A percentile compares a stretch with the other conserved stretches of the same genome.
Evolutionary conservation across 75 land plant species (phyloP).

Genomic region (Selaginella tamariscina): DNA sequence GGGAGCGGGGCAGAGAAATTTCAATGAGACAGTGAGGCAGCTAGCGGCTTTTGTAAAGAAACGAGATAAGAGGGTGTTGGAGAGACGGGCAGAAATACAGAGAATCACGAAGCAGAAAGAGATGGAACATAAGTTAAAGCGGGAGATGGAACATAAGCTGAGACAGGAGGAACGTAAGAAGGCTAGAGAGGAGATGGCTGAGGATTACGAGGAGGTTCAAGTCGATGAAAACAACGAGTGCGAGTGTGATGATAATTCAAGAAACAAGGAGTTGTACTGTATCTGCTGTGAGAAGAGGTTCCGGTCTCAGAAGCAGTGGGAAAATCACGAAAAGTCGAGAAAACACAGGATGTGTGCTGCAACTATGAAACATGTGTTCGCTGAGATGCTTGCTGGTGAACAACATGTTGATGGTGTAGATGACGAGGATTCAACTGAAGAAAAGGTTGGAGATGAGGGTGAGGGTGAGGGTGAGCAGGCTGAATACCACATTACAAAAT

Average conservation of each 20-base stretch:
- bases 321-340: conserved; percentile 93
- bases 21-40: conserved; percentile 62
- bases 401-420: no score
- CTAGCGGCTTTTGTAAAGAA: conserved; percentile 83
- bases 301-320: conserved; percentile 90
- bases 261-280: conserved; percentile 45
- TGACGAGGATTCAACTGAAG: no score
- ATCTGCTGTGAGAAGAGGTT: conserved; percentile 72
- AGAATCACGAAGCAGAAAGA: conserved; percentile 39
- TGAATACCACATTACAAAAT: no score
- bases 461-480: no score
- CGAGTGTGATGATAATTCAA: conserved; percentile 10
- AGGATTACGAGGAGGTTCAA: conserved; percentile 16
- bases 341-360: conserved; percentile 68
- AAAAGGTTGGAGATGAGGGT: no score
- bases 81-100: conserved; percentile 42
- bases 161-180: conserved; percentile 33
- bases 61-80: conserved; percentile 87
- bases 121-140: conserved; percentile 37
- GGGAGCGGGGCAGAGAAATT: conserved; percentile 74
- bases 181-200: conserved; percentile 18
- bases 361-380: no score
- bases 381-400: no score
- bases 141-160: no score
- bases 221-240: conserved; percentile 18